Evolutionary conservation across 441 rosid species (phyloP).

Genomic region (Aleurites moluccanus): DNA sequence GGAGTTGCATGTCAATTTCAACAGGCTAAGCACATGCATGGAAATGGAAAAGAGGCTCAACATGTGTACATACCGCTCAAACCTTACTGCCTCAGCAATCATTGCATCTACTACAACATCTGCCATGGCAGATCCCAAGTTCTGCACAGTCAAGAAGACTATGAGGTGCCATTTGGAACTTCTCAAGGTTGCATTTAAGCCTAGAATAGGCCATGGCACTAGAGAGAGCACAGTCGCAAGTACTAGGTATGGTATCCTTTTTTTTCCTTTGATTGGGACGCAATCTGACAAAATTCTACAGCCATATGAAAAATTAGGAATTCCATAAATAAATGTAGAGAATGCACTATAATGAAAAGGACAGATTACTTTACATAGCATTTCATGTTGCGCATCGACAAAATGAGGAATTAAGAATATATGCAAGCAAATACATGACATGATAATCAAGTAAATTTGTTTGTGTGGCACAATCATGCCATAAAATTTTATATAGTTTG

Average conservation of each 20-base stretch:
- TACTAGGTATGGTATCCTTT: slow-evolving; percentile 80
- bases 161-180: slow-evolving; percentile 62
- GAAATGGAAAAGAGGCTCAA: slow-evolving; percentile 7
- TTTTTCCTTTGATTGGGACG: slow-evolving; percentile 80
- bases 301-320: slow-evolving; percentile 15
- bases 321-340: slow-evolving; percentile 14
- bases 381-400: background rate
- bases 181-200: slow-evolving; percentile 50
- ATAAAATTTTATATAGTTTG: background rate
- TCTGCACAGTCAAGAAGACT: slow-evolving; percentile 73
- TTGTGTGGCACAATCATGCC: background rate
- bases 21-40: background rate
- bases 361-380: background rate
- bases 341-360: background rate
- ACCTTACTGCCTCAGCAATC: slow-evolving; percentile 94
- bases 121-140: slow-evolving; percentile 93
- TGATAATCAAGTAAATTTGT: background rate
- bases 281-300: slow-evolving; percentile 88
- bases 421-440: background rate
- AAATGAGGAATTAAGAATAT: background rate
- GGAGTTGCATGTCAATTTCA: background rate
- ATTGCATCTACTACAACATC: slow-evolving; percentile 96
- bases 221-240: slow-evolving; percentile 76
- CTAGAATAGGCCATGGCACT: slow-evolving; percentile 83
- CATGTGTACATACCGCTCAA: slow-evolving; percentile 51